Evolutionary conservation across 441 rosid species (phyloP).

Genomic region (Euphorbia celastroides): DNA sequence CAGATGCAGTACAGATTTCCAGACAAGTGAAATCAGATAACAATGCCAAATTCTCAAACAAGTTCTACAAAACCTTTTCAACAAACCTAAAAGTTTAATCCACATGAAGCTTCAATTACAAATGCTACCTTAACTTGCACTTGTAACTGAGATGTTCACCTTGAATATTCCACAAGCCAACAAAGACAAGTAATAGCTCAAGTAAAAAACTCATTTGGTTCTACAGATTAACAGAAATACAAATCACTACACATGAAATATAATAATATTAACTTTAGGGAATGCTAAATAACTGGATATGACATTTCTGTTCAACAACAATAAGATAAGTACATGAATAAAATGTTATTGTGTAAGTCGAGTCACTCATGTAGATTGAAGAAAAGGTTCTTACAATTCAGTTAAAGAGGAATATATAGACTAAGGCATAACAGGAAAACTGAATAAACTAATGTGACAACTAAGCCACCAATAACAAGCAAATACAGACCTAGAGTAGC

Average conservation of each 20-base stretch:
- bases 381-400: background rate
- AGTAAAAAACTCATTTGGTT: background rate
- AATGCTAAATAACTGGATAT: background rate
- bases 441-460: background rate
- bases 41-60: constrained; percentile 7
- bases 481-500: constrained; percentile 77
- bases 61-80: background rate
- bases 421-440: background rate
- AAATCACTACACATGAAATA: background rate
- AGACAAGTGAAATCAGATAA: background rate
- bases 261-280: background rate
- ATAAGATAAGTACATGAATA: background rate
- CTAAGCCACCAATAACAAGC: background rate
- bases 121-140: background rate
- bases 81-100: background rate
- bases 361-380: background rate
- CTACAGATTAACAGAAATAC: background rate
- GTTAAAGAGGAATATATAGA: background rate
- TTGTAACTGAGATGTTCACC: background rate
- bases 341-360: background rate
- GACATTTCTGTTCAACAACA: background rate
- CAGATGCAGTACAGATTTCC: background rate
- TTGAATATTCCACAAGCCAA: background rate
- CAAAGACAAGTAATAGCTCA: background rate
- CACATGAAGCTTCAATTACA: background rate